Percentiles rank a stretch among this genome's conserved stretches.
Conservation (phyloP, 306 rosid genomes). For the Potentilla sterilis region DNA sequence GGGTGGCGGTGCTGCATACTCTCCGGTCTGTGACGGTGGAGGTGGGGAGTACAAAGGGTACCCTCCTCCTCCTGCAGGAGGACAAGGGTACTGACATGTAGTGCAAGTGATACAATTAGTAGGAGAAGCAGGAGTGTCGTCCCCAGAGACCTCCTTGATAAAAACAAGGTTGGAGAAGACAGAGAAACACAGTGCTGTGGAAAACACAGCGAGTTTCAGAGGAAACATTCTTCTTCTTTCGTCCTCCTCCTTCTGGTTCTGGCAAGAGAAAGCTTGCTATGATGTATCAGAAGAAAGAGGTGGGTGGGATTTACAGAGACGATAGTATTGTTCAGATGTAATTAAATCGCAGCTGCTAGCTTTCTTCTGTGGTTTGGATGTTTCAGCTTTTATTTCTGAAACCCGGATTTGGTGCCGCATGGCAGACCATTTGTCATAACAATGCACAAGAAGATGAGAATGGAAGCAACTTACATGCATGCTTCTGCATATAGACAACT, state of each 20-base stretch:
- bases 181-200: conserved; percentile 12
- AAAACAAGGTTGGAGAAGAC: conserved; percentile 16
- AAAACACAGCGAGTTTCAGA: conserved; percentile 9
- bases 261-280: neutral
- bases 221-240: conserved; percentile 3
- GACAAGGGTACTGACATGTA: conserved; percentile 26
- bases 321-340: neutral
- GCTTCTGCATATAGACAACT: conserved; percentile 1
- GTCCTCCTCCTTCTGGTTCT: neutral
- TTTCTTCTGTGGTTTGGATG: conserved; percentile 6
- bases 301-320: neutral
- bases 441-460: conserved; percentile 16
- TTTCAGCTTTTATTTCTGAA: conserved; percentile 10
- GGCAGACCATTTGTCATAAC: conserved; percentile 34
- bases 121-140: conserved; percentile 12
- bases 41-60: conserved; percentile 17
- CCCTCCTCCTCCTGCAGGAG: conserved; percentile 14
- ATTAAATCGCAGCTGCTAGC: neutral
- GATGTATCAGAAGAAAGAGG: neutral
- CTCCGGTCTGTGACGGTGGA: conserved; percentile 17
- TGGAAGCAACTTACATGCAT: conserved; percentile 9
- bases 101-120: conserved; percentile 19
- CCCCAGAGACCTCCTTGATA: neutral
- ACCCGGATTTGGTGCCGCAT: conserved; percentile 32
- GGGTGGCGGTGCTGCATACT: conserved; percentile 1